Evolutionary conservation across 371 early-diverging fungal species (phyloP).

Genomic region (Mortierella sp.): DNA sequence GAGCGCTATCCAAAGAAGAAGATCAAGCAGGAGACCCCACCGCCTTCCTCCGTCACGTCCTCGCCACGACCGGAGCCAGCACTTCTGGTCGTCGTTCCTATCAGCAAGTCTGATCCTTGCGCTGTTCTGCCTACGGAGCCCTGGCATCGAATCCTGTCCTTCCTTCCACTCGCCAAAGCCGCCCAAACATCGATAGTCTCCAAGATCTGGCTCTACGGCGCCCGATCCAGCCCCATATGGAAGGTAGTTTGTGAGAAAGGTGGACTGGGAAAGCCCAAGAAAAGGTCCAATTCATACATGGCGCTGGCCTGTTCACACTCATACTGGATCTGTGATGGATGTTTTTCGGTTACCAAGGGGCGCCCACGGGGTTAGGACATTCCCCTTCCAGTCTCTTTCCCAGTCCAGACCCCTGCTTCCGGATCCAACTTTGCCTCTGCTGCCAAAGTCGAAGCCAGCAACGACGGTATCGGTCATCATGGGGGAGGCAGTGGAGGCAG

Average conservation of each 20-base stretch:
- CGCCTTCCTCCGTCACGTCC: background rate
- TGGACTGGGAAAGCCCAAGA: background rate
- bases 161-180: background rate
- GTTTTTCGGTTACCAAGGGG: background rate
- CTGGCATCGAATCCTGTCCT: slow-evolving; percentile 2
- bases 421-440: no score
- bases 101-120: slow-evolving; percentile 17
- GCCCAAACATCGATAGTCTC: background rate
- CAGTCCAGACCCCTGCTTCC: no score
- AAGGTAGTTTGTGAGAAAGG: background rate
- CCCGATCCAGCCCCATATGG: slow-evolving; percentile 5
- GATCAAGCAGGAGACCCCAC: background rate
- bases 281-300: slow-evolving; percentile 11
- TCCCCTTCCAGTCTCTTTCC: slow-evolving; percentile 17
- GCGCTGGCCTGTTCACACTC: slow-evolving; percentile 11
- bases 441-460: background rate
- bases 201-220: background rate
- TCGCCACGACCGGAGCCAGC: background rate
- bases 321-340: slow-evolving; percentile 7
- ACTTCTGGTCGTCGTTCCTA: background rate
- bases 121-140: slow-evolving; percentile 3
- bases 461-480: no score
- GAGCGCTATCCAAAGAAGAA: background rate
- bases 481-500: no score
- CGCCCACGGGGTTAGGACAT: slow-evolving; percentile 11